Percentiles rank a stretch among this genome's conserved stretches.
These are phyloP conservation scores for Fusarium sp. DNA, from an alignment of 2,329 filamentous ascomycete genomes.

Conservation along the genomic window DNA sequence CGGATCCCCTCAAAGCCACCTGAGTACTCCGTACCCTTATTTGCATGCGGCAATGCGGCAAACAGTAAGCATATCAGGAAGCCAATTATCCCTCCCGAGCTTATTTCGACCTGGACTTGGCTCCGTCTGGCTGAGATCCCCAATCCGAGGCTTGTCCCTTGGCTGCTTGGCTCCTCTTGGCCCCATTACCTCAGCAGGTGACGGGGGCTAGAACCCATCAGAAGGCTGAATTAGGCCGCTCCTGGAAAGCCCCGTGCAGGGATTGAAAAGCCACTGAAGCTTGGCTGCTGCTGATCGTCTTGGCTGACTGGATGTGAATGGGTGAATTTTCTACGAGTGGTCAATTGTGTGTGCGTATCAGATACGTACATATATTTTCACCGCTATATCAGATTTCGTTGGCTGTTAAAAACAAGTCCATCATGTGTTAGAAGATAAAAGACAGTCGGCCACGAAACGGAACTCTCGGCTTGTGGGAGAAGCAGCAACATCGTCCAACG, in stretches of 20 bases:
- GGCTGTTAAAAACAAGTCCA: background rate
- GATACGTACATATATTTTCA: slow-evolving; percentile 4
- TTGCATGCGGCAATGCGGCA: slow-evolving; percentile 31
- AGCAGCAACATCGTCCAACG: background rate
- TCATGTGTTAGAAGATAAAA: background rate
- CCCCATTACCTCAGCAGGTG: slow-evolving; percentile 23
- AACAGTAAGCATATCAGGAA: slow-evolving; percentile 30
- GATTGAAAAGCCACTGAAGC: slow-evolving; percentile 24
- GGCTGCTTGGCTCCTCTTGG: background rate
- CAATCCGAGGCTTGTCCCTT: background rate
- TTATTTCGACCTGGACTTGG: slow-evolving; percentile 24
- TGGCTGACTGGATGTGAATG: slow-evolving; percentile 10
- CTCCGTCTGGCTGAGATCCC: background rate
- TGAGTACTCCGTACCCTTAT: slow-evolving; percentile 3
- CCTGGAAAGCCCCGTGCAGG: slow-evolving; percentile 29
- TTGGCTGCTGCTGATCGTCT: slow-evolving; percentile 36
- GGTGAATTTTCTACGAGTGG: slow-evolving; percentile 1
- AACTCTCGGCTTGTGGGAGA: slow-evolving; percentile 4
- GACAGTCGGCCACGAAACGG: background rate
- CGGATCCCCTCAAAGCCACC: background rate
- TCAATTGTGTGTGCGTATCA: background rate
- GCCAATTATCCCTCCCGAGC: slow-evolving; percentile 22
- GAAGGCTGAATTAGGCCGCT: slow-evolving; percentile 18
- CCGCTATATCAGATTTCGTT: background rate
- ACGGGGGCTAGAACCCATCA: slow-evolving; percentile 26